Base-by-base conservation (phyloP, 345 rosid genomes). In the Citrus sp. region DNA sequence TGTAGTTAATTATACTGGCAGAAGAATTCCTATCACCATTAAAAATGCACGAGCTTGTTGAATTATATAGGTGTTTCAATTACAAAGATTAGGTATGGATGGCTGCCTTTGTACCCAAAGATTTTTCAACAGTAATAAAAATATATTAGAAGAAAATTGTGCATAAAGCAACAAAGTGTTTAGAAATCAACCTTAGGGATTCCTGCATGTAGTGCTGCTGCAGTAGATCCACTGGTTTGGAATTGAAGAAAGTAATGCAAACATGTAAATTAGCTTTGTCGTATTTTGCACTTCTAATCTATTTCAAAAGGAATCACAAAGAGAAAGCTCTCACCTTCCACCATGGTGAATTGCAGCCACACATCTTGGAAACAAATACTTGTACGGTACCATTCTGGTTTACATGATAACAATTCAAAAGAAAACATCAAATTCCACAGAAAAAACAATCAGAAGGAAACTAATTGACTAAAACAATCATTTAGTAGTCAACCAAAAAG, bases 291-390 rank as follows among this genome's bases (percentile, higher is more conserved):
- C 13, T 6, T 25, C 37, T 58, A 69, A 67, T 72, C 73, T 69
- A 63, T 25, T 49, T 79, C 14, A 66, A 28, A 81, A 80, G 28
- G 62, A 16, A 73, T 61, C 40, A 68, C 24, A 65, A 70, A 64
- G n/a, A 61, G 12, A 67, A 56, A 25, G 21, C 1, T 68, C 80
- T 79, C 82, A 92, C 98, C 98, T 94, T 83, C 98, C 98, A n/a
- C 98, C 98, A 62, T 94, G 98, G 86, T 94, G 98, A 83, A 94
- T 79, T 73, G 95, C 94, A 74, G 91, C 95, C 25, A 83, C 82
- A 76, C 98, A 94, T 87, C 86, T 87, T 80, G 70, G 80, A 73
- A 93, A 92, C 71, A 94, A 82, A 91, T 93, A 90, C 34, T 78
- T 86, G 85, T 93, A 93, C 37, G 98, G 92, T 73, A 94, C 80